Evolutionary conservation across 2,329 filamentous ascomycete species (phyloP).

Genomic region (Scedosporium boydii): DNA sequence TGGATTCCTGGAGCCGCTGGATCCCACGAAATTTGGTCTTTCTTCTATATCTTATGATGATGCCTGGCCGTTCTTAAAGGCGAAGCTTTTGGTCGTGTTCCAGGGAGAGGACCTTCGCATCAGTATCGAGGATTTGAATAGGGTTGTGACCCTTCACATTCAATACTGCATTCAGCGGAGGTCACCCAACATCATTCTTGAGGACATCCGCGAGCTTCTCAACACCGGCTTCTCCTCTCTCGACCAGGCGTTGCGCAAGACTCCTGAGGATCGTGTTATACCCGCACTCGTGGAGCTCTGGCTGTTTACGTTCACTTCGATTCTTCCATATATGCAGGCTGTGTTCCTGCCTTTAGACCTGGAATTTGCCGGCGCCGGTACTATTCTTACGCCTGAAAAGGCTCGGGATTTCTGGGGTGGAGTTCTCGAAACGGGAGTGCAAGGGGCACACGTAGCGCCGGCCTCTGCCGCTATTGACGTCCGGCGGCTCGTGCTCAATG

Average conservation of each 20-base stretch:
- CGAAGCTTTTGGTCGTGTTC: constrained; percentile 67
- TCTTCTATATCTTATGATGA: constrained; percentile 67
- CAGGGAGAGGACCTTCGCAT: constrained; percentile 70
- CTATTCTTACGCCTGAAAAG: constrained; percentile 67
- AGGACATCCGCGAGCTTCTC: constrained; percentile 67
- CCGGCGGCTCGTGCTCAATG: constrained; percentile 75
- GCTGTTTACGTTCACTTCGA: constrained; percentile 83
- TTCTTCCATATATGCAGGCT: constrained; percentile 88
- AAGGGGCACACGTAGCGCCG: constrained; percentile 32
- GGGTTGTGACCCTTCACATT: constrained; percentile 69
- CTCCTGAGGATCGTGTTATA: constrained; percentile 81
- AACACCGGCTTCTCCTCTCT: constrained; percentile 77
- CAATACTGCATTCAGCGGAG: constrained; percentile 68
- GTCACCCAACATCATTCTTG: constrained; percentile 59
- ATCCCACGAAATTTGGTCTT: constrained; percentile 49
- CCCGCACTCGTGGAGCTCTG: constrained; percentile 87
- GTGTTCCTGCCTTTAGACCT: constrained; percentile 89
- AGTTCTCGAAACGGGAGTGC: constrained; percentile 32
- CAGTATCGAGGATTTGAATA: constrained; percentile 78
- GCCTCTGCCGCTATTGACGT: constrained; percentile 63
- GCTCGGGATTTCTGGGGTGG: constrained; percentile 87
- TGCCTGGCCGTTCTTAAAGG: constrained; percentile 73
- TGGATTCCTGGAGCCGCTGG: constrained; percentile 42
- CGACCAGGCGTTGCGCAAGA: constrained; percentile 69
- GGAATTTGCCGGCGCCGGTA: constrained; percentile 79